Base-by-base conservation (phyloP, 108 stramenopile species). In the Nitzschia sp. region DNA sequence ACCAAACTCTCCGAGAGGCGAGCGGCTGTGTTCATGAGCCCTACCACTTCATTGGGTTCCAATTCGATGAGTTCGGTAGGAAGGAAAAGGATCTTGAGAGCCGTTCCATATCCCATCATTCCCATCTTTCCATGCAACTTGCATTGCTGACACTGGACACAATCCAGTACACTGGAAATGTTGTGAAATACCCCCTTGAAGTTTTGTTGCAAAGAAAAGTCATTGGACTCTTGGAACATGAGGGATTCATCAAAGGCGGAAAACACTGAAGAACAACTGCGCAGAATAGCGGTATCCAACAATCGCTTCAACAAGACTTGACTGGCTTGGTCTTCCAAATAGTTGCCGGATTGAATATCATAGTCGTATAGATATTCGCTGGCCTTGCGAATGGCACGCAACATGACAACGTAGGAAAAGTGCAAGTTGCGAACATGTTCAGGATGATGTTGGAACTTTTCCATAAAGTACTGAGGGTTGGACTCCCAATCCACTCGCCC, bases 141-240 rank as follows among this genome's bases (percentile, higher is more conserved):
- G 76, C 97, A 98, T 70, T 94, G 92, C 62, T 98, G 93, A 75
- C 97, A 98, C 69, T 95, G 92, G 19, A 98, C 95, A 73, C 97
- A 98, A 72, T 96, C 94, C 50, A 98, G 67, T 53, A 96, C 94
- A 20, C 82, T 78, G 15, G 80, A 81, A 56, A 96, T 85, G 74
- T 96, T 96, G 69, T 93, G 93, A 79, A 98, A 98, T 40, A 91
- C 89, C 0, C 84, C 90, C 75, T 94, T 95, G 75, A 97, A 96
- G 56, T 86, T 86, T 56, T 90, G 78, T 72, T 91, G 89, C 43
- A 97, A 67, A 6, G 70, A 83, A 41, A 79, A 65, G 24, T 74
- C 65, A 17, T 48, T 19, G 41, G 75, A 67, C 50, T 88, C 77
- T 41, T 74, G 78, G 78, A 97, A 97, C 91, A 97, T 91, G 55